Percentiles rank a stretch among this genome's conserved stretches.
Conservation (phyloP, 2,329 filamentous ascomycete genomes). For the Stachybotrys chartarum region DNA sequence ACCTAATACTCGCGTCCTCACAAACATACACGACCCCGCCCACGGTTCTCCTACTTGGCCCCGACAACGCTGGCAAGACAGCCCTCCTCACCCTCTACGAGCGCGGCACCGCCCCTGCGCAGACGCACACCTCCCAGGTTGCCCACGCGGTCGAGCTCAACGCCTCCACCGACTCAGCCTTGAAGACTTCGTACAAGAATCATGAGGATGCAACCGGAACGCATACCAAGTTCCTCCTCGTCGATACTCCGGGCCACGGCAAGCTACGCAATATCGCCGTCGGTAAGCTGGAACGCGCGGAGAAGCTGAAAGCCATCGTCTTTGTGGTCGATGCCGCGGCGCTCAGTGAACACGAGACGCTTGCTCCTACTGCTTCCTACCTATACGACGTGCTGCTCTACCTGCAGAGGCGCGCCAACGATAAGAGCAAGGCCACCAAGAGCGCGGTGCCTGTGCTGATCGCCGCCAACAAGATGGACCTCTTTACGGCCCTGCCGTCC, state of each 20-base stretch:
- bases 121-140: constrained; percentile 50
- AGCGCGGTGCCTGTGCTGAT: constrained; percentile 64
- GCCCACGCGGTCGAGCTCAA: constrained; percentile 47
- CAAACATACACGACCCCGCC: constrained; percentile 61
- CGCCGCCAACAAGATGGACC: constrained; percentile 90
- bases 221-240: constrained; percentile 65
- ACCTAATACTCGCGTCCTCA: constrained; percentile 63
- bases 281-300: constrained; percentile 33
- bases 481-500: constrained; percentile 86
- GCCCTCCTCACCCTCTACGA: constrained; percentile 71
- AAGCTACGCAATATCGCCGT: constrained; percentile 75
- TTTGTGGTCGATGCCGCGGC: constrained; percentile 84
- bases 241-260: constrained; percentile 92
- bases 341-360: constrained; percentile 48
- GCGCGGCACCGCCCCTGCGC: constrained; percentile 37
- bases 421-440: constrained; percentile 21
- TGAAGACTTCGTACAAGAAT: constrained; percentile 41
- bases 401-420: constrained; percentile 66
- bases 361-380: constrained; percentile 73
- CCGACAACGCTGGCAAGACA: constrained; percentile 81
- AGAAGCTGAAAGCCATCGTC: constrained; percentile 63
- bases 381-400: constrained; percentile 82
- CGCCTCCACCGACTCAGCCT: constrained; percentile 37
- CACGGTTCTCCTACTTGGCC: constrained; percentile 73
- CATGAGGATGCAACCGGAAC: constrained; percentile 46